Conservation (phyloP, 768 basidiomycete genomes). For the Leucocoprinus birnbaumii region DNA sequence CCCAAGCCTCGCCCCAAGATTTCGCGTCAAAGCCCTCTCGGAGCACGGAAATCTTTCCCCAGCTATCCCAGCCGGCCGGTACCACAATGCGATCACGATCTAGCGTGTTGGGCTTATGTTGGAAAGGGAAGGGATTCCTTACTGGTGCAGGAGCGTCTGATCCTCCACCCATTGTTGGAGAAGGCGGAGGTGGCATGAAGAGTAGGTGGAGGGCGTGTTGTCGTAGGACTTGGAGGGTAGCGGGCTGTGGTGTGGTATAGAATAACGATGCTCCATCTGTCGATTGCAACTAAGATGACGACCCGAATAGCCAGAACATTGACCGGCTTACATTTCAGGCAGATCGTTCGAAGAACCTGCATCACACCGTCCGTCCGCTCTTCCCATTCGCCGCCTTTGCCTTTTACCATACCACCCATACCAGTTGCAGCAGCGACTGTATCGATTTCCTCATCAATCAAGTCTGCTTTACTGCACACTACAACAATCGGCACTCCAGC, state of each 20-base stretch:
- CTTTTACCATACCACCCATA: slow-evolving; percentile 90
- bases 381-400: slow-evolving; percentile 91
- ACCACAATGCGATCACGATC: slow-evolving; percentile 92
- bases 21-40: slow-evolving; percentile 90
- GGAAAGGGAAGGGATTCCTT: slow-evolving; percentile 84
- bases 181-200: slow-evolving; percentile 74
- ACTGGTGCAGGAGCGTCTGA: slow-evolving; percentile 66
- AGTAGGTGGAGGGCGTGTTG: slow-evolving; percentile 83
- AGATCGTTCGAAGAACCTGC: slow-evolving; percentile 92
- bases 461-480: slow-evolving; percentile 88
- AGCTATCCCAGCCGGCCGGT: slow-evolving; percentile 97
- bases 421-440: slow-evolving; percentile 73
- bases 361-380: slow-evolving; percentile 93
- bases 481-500: slow-evolving; percentile 87
- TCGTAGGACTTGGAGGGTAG: slow-evolving; percentile 71
- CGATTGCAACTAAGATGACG: background rate
- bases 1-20: slow-evolving; percentile 78
- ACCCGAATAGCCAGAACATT: background rate
- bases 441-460: slow-evolving; percentile 82
- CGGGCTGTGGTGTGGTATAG: slow-evolving; percentile 82
- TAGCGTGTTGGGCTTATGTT: slow-evolving; percentile 83
- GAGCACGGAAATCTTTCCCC: slow-evolving; percentile 91
- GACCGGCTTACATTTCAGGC: slow-evolving; percentile 76
- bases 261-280: slow-evolving; percentile 90
- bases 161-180: slow-evolving; percentile 55